phyloP scores from a whole-genome alignment of 164 flowering plant species.

The Dillenia turbinata region DNA sequence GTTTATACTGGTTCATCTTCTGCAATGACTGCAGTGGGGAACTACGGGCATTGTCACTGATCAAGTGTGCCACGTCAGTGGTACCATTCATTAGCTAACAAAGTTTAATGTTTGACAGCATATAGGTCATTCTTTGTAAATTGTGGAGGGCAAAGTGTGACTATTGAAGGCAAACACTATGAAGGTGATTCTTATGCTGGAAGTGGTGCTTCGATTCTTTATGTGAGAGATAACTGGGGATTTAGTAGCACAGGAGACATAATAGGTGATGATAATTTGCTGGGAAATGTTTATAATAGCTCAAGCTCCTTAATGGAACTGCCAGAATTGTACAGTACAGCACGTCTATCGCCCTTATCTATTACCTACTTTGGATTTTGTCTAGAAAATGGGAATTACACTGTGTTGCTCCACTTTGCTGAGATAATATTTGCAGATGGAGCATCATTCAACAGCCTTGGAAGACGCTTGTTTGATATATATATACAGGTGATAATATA shows the following conservation, averaged over 20 bases:
- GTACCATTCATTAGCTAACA: too few species aligned
- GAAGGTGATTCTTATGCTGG: slow-evolving; percentile 16
- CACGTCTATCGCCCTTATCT: slow-evolving; percentile 36
- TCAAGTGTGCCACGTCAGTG: too few species aligned
- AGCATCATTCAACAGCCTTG: slow-evolving; percentile 15
- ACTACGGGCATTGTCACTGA: too few species aligned
- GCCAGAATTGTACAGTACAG: slow-evolving; percentile 21
- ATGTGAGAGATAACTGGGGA: slow-evolving; percentile 8
- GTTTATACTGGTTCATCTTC: too few species aligned
- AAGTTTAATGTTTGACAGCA: too few species aligned
- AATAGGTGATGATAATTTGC: background rate
- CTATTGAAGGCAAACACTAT: slow-evolving; percentile 5
- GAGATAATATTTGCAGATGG: slow-evolving; percentile 26
- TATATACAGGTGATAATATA: slow-evolving; percentile 28
- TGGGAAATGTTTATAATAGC: slow-evolving; percentile 1
- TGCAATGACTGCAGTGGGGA: too few species aligned
- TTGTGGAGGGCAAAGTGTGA: slow-evolving; percentile 12
- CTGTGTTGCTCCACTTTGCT: slow-evolving; percentile 35
- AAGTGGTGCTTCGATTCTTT: slow-evolving; percentile 12
- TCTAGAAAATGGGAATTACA: slow-evolving; percentile 29
- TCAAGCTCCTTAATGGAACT: slow-evolving; percentile 9
- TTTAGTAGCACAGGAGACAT: slow-evolving; percentile 26
- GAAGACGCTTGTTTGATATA: slow-evolving; percentile 36
- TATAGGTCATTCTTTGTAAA: background rate
- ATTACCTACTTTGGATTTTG: slow-evolving; percentile 36